Conservation (phyloP, 2,329 filamentous ascomycete genomes). For the Aspergillus clavatus region DNA sequence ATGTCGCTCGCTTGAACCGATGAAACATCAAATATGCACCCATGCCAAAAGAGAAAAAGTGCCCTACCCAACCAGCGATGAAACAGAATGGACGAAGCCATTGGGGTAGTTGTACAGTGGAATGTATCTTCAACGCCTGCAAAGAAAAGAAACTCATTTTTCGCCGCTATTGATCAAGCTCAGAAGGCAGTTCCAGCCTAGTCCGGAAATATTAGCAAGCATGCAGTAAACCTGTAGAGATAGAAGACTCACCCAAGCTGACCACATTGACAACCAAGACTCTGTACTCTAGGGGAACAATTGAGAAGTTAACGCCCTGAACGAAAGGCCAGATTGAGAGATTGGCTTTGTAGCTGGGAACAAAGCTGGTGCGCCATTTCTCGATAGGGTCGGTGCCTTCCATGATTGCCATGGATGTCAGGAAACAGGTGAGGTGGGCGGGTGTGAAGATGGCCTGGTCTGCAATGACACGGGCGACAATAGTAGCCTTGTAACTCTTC, state of each 20-base stretch:
- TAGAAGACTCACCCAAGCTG: conserved; percentile 54
- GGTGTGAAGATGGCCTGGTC: conserved; percentile 84
- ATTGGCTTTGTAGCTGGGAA: conserved; percentile 70
- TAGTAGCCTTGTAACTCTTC: conserved; percentile 62
- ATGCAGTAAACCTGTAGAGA: neutral
- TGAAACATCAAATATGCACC: neutral
- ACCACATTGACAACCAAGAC: conserved; percentile 83
- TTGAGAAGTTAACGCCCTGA: conserved; percentile 80
- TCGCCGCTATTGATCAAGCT: conserved; percentile 51
- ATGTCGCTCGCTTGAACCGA: neutral
- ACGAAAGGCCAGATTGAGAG: conserved; percentile 84
- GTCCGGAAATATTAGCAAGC: conserved; percentile 10
- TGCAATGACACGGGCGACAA: conserved; percentile 68
- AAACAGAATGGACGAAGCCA: conserved; percentile 7
- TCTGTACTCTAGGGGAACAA: conserved; percentile 76
- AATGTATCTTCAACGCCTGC: conserved; percentile 35
- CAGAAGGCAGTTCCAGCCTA: conserved; percentile 57
- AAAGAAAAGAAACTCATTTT: conserved; percentile 18
- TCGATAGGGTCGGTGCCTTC: conserved; percentile 64
- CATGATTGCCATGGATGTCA: conserved; percentile 77
- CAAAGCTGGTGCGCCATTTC: conserved; percentile 68
- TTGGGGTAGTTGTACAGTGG: conserved; percentile 9
- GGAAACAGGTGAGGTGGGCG: conserved; percentile 74
- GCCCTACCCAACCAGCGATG: conserved; percentile 7
- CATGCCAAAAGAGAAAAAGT: conserved; percentile 1